Conservation (phyloP, 441 rosid species). For the Corymbia calophylla region DNA sequence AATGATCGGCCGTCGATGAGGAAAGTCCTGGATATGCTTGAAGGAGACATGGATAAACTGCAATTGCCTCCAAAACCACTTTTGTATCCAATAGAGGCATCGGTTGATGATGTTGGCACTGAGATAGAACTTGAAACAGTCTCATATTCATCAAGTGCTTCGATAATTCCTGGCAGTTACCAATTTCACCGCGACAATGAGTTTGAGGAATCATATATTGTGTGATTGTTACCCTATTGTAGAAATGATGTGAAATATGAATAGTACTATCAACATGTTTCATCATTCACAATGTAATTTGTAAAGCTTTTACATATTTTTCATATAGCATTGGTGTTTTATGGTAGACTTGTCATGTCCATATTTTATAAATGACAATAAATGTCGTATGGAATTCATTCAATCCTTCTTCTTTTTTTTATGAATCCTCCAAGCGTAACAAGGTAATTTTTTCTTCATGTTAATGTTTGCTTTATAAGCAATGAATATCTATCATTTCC, state of each 20-base stretch:
- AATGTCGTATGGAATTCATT: background rate
- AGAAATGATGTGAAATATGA: too few species aligned
- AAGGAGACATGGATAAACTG: background rate
- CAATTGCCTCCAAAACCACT: background rate
- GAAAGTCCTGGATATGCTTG: background rate
- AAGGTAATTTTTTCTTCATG: too few species aligned
- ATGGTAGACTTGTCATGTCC: background rate
- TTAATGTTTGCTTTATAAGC: too few species aligned
- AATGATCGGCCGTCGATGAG: background rate
- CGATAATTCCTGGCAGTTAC: fast-evolving
- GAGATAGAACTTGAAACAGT: background rate
- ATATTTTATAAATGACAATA: background rate
- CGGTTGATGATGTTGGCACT: fast-evolving
- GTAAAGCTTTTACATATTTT: background rate
- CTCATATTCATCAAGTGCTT: background rate
- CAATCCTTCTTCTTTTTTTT: too few species aligned
- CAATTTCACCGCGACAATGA: background rate
- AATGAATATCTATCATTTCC: background rate
- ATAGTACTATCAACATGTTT: background rate
- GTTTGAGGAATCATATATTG: background rate
- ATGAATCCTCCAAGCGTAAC: background rate
- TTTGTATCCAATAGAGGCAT: fast-evolving
- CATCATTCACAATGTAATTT: background rate
- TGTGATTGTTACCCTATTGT: background rate
- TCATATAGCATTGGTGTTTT: background rate